Evolutionary conservation across 2,329 filamentous ascomycete species (phyloP), one percentile per base, ranked within the genome.

Genomic region (Hypomyces rosellus): DNA sequence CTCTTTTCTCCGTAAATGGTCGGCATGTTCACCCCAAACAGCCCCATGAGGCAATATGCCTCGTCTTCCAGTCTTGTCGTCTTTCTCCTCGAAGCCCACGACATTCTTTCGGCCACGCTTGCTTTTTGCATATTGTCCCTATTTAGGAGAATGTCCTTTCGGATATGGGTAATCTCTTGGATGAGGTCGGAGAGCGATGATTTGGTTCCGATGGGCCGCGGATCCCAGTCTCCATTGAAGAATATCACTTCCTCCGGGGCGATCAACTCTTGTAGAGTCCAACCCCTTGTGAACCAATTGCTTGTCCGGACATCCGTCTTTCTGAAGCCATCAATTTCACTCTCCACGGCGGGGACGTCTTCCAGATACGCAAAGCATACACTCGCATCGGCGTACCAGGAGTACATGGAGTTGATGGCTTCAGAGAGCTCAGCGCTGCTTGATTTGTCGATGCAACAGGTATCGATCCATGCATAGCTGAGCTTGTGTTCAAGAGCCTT

Each of bases 201-300:
- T 43, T 61, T 65, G 3, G 55, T 58, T 2, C 66, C 66, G 1
- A 66, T 49, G 1, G 38, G 47, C 0, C 25, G 15, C 25, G 25
- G 25, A 30, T 30, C 25, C 68, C 66, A 71, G 2, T 45, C 39
- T 0, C 14, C 12, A 36, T 63, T 55, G 54, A 59, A 69, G 51
- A 72, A 70, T 3, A 53, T 15, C 1, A 69, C 18, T 0, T 53
- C 38, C 1, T 13, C 14, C 1, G 65, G 66, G 0, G 67, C 85
- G 5, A 89, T 73, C 0, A 86, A 82, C 65, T 88, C 82, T 61
- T 85, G 85, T 55, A 85, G 69, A 0, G 82, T 87, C 60, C 81
- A 79, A 14, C 66, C 66, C 78, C 75, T 55, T 1, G 57, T 63
- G 47, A 69, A 69, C 65, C 67, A 69, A 5, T 61, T 55, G 51